phyloP scores from a whole-genome alignment of 176 grass and related monocot genomes.

The Canna indica region DNA sequence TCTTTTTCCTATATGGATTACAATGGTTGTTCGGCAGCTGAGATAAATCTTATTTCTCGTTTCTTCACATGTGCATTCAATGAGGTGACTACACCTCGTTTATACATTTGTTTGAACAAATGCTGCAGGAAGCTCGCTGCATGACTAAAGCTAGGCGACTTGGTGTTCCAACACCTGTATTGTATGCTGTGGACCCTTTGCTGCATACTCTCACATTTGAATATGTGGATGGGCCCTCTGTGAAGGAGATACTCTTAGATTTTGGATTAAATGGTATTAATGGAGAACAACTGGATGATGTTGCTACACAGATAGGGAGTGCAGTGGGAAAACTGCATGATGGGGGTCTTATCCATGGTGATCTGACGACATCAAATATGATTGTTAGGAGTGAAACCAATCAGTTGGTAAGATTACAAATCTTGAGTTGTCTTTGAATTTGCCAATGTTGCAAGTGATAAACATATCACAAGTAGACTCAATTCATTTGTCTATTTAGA shows the following conservation, averaged over 20 bases:
- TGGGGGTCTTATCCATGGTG: constrained; percentile 82
- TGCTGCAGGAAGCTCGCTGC: constrained; percentile 77
- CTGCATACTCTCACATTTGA: constrained; percentile 79
- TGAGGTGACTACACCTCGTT: background rate
- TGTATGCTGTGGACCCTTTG: constrained; percentile 73
- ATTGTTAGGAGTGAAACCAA: constrained; percentile 50
- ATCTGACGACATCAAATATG: constrained; percentile 98
- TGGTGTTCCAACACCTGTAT: constrained; percentile 78
- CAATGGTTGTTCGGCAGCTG: too few relatives aligned
- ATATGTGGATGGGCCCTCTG: constrained; percentile 62
- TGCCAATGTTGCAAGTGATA: background rate
- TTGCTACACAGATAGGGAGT: constrained; percentile 75
- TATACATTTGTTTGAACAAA: constrained; percentile 15
- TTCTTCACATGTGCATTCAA: background rate
- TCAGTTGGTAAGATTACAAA: constrained; percentile 38
- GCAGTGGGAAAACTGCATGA: constrained; percentile 84
- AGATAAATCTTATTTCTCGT: background rate
- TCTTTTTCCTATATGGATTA: too few relatives aligned
- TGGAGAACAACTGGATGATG: constrained; percentile 51
- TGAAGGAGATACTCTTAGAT: constrained; percentile 78
- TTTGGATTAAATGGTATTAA: constrained; percentile 63
- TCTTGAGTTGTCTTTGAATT: background rate
- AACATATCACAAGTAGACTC: background rate
- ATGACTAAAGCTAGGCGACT: constrained; percentile 91
- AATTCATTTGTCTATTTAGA: too few relatives aligned